phyloP scores from a whole-genome alignment of 768 basidiomycete genomes.

The Rhizopogon rudus region DNA sequence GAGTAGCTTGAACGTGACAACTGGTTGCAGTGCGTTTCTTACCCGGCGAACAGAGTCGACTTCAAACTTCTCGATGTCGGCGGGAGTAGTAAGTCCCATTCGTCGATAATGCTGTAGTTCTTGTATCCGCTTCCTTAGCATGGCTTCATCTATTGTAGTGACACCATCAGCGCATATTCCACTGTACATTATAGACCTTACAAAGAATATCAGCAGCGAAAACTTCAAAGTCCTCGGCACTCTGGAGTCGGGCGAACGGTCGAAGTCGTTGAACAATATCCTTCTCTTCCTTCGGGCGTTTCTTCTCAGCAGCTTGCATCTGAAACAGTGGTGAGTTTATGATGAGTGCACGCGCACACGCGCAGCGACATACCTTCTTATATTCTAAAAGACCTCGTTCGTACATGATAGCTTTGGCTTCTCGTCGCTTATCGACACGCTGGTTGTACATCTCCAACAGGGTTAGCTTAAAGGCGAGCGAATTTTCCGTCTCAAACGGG shows the following conservation, averaged over 20 bases:
- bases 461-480: constrained; percentile 83
- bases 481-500: constrained; percentile 79
- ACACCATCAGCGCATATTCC: not conserved
- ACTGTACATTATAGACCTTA: constrained; percentile 33
- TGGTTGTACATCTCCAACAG: constrained; percentile 90
- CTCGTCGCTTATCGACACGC: constrained; percentile 77
- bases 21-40: constrained; percentile 15
- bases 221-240: constrained; percentile 85
- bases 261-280: constrained; percentile 87
- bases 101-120: constrained; percentile 90
- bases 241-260: constrained; percentile 88
- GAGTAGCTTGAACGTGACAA: not conserved
- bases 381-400: constrained; percentile 89
- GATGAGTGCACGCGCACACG: not conserved
- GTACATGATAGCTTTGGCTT: constrained; percentile 86
- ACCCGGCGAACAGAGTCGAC: constrained; percentile 70
- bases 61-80: constrained; percentile 92
- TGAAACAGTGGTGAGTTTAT: constrained; percentile 26
- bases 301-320: constrained; percentile 92
- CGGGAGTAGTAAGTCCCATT: constrained; percentile 74
- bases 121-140: constrained; percentile 81
- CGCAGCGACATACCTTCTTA: constrained; percentile 68
- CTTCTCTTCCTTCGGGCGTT: constrained; percentile 84
- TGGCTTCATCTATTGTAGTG: constrained; percentile 67
- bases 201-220: constrained; percentile 89